Percentiles rank a stretch among this genome's conserved stretches.
These are phyloP conservation scores for Dillenia suffruticosa DNA, from an alignment of 164 flowering plant species.

Conservation along the genomic window DNA sequence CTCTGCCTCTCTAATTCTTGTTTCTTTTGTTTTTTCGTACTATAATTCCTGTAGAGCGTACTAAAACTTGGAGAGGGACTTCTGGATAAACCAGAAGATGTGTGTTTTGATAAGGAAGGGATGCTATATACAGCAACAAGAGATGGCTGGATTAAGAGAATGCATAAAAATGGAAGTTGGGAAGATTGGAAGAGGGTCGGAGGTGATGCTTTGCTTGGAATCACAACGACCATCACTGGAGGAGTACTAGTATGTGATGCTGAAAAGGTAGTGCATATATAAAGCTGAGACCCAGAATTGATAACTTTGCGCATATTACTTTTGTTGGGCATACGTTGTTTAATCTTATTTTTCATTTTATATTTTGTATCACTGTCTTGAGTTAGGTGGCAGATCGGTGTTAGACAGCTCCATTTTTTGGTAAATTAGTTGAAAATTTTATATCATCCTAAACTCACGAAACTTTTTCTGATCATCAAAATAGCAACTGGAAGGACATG, in stretches of 20 bases:
- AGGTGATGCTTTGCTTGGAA: constrained; percentile 38
- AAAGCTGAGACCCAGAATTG: too few relatives aligned
- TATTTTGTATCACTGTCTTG: too few relatives aligned
- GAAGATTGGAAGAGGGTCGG: constrained; percentile 55
- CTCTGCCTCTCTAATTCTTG: constrained; percentile 17
- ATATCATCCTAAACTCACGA: too few relatives aligned
- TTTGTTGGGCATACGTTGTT: too few relatives aligned
- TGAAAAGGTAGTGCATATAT: background rate
- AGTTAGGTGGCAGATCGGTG: too few relatives aligned
- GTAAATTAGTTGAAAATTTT: too few relatives aligned
- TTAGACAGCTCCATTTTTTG: too few relatives aligned
- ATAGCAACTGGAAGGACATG: too few relatives aligned
- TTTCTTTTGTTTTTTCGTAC: background rate
- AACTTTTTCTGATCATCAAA: too few relatives aligned
- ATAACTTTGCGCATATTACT: too few relatives aligned
- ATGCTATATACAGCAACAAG: constrained; percentile 54
- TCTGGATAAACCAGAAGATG: constrained; percentile 56
- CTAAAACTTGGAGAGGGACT: constrained; percentile 63
- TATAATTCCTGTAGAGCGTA: constrained; percentile 45
- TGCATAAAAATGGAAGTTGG: constrained; percentile 54
- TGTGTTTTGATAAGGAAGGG: constrained; percentile 48
- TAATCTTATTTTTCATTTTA: too few relatives aligned
- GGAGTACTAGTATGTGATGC: constrained; percentile 57
- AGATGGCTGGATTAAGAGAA: constrained; percentile 73
- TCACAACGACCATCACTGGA: constrained; percentile 32